Percentiles rank a stretch among this genome's conserved stretches.
These are phyloP conservation scores for Aspergillus melleus DNA, from an alignment of 2,329 filamentous ascomycete genomes.

Conservation along the genomic window DNA sequence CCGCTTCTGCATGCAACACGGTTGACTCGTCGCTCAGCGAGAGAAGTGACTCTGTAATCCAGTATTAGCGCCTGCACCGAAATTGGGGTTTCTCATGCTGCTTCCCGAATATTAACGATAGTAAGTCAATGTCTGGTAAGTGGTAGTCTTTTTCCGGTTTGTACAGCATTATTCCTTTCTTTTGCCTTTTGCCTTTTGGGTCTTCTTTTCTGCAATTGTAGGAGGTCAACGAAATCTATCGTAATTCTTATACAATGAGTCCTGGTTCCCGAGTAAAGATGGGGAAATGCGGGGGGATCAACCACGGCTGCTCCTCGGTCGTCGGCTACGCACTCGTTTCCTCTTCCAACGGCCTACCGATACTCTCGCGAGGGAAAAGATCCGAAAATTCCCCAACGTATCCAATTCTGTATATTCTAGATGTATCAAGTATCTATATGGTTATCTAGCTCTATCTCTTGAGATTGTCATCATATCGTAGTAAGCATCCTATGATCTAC, in stretches of 20 bases:
- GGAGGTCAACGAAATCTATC: no score
- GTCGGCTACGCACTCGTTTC: background rate
- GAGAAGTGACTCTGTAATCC: conserved; percentile 8
- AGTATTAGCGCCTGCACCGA: background rate
- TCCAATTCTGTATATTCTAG: background rate
- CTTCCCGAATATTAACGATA: conserved; percentile 13
- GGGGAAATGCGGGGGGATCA: background rate
- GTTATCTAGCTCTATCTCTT: background rate
- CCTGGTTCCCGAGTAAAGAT: no score
- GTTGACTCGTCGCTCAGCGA: conserved; percentile 46
- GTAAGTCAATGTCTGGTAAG: conserved; percentile 14
- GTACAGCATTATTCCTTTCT: conserved; percentile 12
- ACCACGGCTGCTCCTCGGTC: background rate
- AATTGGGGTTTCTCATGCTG: background rate
- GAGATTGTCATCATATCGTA: no score
- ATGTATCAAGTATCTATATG: background rate
- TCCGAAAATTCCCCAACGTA: background rate
- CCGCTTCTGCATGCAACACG: conserved; percentile 58
- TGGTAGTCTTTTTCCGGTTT: conserved; percentile 15
- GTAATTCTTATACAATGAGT: no score
- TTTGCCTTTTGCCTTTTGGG: background rate
- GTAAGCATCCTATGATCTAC: conserved; percentile 5
- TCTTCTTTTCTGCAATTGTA: no score
- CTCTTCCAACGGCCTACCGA: background rate
- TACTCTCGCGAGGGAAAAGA: no score